Evolutionary conservation across 345 rosid genomes (phyloP).

Genomic region (Corchorus olitorius): DNA sequence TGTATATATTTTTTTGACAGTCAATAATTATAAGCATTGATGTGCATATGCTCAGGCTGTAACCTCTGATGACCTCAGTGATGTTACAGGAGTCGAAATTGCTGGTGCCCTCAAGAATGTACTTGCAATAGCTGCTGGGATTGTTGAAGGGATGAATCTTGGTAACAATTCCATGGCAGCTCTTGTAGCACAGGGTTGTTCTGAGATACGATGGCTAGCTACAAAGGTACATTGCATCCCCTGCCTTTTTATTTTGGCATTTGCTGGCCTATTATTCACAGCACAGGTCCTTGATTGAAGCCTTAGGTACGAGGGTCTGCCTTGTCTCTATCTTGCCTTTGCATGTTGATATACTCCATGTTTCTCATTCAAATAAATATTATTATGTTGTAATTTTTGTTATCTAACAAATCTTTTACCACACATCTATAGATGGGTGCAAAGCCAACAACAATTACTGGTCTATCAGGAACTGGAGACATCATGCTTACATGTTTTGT

Average conservation of each 20-base stretch:
- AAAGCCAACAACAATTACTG: conserved; percentile 85
- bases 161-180: conserved; percentile 99
- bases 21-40: conserved; percentile 15
- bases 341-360: background rate
- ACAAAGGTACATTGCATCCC: conserved; percentile 57
- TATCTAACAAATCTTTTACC: conserved; percentile 9
- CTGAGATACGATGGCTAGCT: conserved; percentile 93
- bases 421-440: conserved; percentile 77
- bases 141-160: conserved; percentile 90
- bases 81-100: conserved; percentile 96
- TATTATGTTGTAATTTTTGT: background rate
- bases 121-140: conserved; percentile 94
- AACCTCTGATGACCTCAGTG: conserved; percentile 86
- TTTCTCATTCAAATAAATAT: background rate
- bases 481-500: conserved; percentile 96
- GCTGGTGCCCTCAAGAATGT: conserved; percentile 96
- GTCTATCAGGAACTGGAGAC: conserved; percentile 94
- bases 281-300: background rate
- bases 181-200: conserved; percentile 93
- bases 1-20: background rate
- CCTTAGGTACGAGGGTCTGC: background rate
- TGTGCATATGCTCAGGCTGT: conserved; percentile 53
- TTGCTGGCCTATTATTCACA: background rate
- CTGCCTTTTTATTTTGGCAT: background rate
- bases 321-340: background rate